These are phyloP conservation scores for Lepraria neglecta DNA, from an alignment of 495 filamentous ascomycete genomes.

Conservation along the genomic window DNA sequence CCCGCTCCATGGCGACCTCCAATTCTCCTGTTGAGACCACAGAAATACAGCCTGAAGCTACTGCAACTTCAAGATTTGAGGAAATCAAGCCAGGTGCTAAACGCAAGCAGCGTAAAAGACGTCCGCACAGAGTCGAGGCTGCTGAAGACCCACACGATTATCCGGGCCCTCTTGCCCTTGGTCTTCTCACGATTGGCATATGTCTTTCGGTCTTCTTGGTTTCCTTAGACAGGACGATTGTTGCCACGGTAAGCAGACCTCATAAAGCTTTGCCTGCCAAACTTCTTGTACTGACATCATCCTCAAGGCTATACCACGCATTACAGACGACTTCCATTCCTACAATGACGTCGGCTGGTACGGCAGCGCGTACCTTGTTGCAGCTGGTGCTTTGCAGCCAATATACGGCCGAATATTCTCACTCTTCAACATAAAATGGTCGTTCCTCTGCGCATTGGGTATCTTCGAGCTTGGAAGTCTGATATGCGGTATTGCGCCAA, in stretches of 20 bases:
- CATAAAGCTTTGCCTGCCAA: background rate
- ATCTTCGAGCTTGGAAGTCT: constrained; percentile 70
- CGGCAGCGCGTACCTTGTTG: constrained; percentile 49
- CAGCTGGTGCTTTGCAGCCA: constrained; percentile 39
- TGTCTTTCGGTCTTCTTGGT: constrained; percentile 46
- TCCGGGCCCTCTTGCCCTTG: constrained; percentile 34
- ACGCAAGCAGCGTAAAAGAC: constrained; percentile 8
- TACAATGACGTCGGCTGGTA: constrained; percentile 48
- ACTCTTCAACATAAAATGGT: constrained; percentile 29
- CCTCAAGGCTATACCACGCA: constrained; percentile 39
- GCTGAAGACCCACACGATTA: constrained; percentile 31
- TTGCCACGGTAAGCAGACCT: constrained; percentile 24
- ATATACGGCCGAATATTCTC: constrained; percentile 32
- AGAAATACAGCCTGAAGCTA: background rate
- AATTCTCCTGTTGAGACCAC: background rate
- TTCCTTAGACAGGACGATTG: constrained; percentile 41
- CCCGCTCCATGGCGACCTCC: background rate
- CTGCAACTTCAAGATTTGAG: constrained; percentile 1
- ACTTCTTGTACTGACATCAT: background rate
- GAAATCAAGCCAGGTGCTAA: constrained; percentile 1
- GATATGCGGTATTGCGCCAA: constrained; percentile 31
- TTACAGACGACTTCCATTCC: constrained; percentile 42
- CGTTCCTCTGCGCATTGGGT: constrained; percentile 47
- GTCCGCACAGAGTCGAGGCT: constrained; percentile 12
- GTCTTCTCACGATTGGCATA: constrained; percentile 39